These are phyloP conservation scores for Tricholoma hemisulphureum DNA, from an alignment of 768 basidiomycete genomes.

Conservation along the genomic window DNA sequence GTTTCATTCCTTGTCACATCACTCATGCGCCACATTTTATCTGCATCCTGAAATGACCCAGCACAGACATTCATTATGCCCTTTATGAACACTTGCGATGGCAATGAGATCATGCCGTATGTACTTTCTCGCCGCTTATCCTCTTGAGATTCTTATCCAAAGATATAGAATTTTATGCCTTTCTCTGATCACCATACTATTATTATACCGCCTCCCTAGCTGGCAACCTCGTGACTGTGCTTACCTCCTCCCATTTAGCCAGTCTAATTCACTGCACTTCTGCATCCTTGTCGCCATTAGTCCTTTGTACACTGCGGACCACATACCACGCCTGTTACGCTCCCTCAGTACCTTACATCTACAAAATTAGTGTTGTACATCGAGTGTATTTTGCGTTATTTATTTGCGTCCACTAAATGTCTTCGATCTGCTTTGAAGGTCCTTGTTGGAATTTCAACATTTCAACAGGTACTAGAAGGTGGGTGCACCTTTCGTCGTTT, in stretches of 20 bases:
- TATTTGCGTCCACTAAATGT: no score
- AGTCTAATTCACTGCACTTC: conserved; percentile 10
- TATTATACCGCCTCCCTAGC: conserved; percentile 8
- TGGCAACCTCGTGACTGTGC: conserved; percentile 6
- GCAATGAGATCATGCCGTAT: conserved; percentile 20
- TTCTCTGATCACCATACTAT: conserved; percentile 3
- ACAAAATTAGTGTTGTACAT: conserved; percentile 3
- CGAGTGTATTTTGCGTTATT: not conserved
- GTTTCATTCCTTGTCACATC: not conserved
- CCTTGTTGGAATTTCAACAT: no score
- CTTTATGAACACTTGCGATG: conserved; percentile 11
- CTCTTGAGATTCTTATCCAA: not conserved
- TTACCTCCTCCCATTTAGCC: not conserved
- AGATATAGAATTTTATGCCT: conserved; percentile 14
- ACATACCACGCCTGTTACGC: not conserved
- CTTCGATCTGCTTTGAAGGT: no score
- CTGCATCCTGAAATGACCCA: not conserved
- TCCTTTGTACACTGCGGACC: conserved; percentile 11
- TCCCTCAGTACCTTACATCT: conserved; percentile 3
- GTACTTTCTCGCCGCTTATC: not conserved
- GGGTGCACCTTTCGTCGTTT: no score
- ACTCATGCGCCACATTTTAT: not conserved
- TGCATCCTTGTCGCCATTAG: not conserved
- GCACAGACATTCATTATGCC: conserved; percentile 1
- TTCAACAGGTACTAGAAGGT: no score